These are phyloP conservation scores for Ceraceosorus bombacis DNA, from an alignment of 1,284 basidiomycete species.

Conservation along the genomic window DNA sequence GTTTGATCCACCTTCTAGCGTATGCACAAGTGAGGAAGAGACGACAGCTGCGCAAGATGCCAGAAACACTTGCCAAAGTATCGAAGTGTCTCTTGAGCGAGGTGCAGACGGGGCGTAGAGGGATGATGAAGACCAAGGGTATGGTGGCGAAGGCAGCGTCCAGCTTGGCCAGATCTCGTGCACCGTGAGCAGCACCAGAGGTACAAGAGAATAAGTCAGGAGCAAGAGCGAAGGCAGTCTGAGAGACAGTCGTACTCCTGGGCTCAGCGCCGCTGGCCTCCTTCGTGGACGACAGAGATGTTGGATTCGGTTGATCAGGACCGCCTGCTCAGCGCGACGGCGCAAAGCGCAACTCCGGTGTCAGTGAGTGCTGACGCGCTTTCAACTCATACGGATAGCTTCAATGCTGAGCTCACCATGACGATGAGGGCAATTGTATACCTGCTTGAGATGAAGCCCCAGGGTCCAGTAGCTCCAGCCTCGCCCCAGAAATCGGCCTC, in stretches of 20 bases:
- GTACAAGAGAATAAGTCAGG: constrained; percentile 21
- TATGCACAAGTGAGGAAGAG: constrained; percentile 12
- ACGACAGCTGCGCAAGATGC: constrained; percentile 7
- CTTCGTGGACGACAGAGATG: constrained; percentile 40
- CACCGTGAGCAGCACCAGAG: constrained; percentile 11
- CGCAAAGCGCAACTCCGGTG: neutral
- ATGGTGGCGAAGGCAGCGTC: constrained; percentile 1
- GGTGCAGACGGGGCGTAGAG: neutral
- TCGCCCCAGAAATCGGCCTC: no score
- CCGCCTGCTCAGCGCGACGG: constrained; percentile 10
- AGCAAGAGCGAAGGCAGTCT: constrained; percentile 31
- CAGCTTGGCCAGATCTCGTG: neutral
- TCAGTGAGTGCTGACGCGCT: no score
- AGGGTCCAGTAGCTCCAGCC: no score
- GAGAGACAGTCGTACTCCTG: constrained; percentile 21
- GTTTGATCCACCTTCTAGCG: constrained; percentile 23
- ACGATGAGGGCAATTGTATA: no score
- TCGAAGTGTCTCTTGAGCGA: constrained; percentile 2
- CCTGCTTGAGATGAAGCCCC: no score
- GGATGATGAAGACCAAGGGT: neutral
- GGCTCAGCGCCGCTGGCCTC: constrained; percentile 22
- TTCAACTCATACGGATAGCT: no score
- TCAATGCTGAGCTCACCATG: no score
- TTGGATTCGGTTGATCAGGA: constrained; percentile 38
- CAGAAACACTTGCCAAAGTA: constrained; percentile 9